Percentiles rank a stretch among this genome's conserved stretches.
phyloP scores from a whole-genome alignment of 768 basidiomycete species.

The Lactarius deliciosus region DNA sequence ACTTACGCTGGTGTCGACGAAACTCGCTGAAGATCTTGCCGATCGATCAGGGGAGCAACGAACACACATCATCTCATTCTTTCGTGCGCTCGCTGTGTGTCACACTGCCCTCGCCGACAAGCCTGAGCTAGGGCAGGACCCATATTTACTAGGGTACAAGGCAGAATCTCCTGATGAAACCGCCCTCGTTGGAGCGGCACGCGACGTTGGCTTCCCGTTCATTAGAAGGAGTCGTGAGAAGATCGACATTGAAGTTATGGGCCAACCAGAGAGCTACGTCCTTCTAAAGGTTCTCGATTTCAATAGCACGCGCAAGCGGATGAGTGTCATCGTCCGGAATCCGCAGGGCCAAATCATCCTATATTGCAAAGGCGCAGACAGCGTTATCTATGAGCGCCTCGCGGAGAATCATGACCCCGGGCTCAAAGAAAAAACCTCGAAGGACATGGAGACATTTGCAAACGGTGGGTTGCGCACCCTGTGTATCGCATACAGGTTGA shows the following conservation, averaged over 20 bases:
- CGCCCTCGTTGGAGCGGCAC: conserved; percentile 86
- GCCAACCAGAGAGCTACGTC: conserved; percentile 78
- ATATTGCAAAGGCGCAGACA: conserved; percentile 97
- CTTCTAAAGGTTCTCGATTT: conserved; percentile 87
- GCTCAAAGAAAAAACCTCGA: conserved; percentile 73
- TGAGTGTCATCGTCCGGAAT: conserved; percentile 87
- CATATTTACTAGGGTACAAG: conserved; percentile 80
- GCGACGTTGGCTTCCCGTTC: conserved; percentile 94
- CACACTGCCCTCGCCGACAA: conserved; percentile 87
- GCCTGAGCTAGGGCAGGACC: conserved; percentile 58
- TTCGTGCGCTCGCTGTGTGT: conserved; percentile 92
- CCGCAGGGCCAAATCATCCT: conserved; percentile 81
- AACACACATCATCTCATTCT: conserved; percentile 74
- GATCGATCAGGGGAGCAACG: conserved; percentile 62
- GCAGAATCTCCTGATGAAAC: conserved; percentile 97
- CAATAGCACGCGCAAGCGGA: conserved; percentile 90
- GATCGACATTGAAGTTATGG: conserved; percentile 90
- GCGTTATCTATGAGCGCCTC: conserved; percentile 87
- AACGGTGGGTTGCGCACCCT: conserved; percentile 91
- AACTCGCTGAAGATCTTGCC: conserved; percentile 74
- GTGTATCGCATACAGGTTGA: conserved; percentile 78
- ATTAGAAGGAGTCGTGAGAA: conserved; percentile 68
- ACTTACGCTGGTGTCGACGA: conserved; percentile 85
- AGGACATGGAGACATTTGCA: conserved; percentile 92
- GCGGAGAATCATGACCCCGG: conserved; percentile 68